Evolutionary conservation across 192 early-diverging fungal genomes (phyloP), one percentile per base, ranked within the genome.

Genomic region (Allomyces macrogynus): DNA sequence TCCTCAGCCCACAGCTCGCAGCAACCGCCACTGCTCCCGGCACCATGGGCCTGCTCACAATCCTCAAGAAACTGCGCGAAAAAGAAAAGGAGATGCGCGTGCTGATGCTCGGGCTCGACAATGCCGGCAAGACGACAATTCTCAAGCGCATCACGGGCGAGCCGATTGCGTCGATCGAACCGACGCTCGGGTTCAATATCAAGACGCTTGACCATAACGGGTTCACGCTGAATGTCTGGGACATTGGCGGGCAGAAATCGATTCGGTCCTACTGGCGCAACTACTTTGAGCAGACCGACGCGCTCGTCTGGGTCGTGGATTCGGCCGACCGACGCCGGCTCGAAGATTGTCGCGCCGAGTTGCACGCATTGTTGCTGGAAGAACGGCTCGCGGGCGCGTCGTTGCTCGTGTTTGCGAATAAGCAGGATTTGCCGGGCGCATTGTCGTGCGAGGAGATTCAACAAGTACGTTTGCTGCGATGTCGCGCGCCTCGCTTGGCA

Each of bases 241-340:
- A 99, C 73, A 89, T 99, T 25, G 96, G 96, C 44, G 96, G 96
- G 0, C 96, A 99, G 72, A 89, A 89, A 66, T 89, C 89, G 5
- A 95, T 99, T 68, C 81, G 96, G 65, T 86, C 90, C 5, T 99
- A 96, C 73, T 99, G 96, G 96, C 77, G 94, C 32, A 99, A 99
- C 78, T 99, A 99, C 69, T 99, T 99, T 84, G 96, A 99, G 71
- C 89, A 95, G 64, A 99, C 96, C 0, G 96, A 99, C 67, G 96
- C 87, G 0, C 72, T 99, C 16, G 86, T 97, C 24, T 99, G 94
- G 94, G 96, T 99, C 0, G 92, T 99, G 16, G 96, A 99, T 68
- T 87, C 89, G 43, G 90, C 89, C 18, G 96, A 99, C 72, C 68
- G 86, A 61, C 72, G 83, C 42, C 74, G 96, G 18, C 75, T 96